phyloP scores from a whole-genome alignment of 1,284 basidiomycete species.

The Abortiporus biennis region DNA sequence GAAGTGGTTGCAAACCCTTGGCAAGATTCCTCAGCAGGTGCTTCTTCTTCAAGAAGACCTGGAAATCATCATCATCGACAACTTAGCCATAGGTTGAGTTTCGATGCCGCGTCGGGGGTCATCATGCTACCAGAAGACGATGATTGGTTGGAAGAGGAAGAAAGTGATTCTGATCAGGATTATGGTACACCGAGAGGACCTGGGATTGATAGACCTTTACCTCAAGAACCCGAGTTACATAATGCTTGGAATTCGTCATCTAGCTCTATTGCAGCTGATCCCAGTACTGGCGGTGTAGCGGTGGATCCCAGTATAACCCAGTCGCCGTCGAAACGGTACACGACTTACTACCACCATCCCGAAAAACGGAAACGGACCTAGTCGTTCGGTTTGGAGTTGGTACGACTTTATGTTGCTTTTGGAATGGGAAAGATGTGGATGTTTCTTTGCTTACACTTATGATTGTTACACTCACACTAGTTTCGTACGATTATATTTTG shows the following conservation, averaged over 20 bases:
- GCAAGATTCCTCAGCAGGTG: slow-evolving; percentile 34
- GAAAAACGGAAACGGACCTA: slow-evolving; percentile 33
- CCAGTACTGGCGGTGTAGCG: slow-evolving; percentile 8
- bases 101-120: slow-evolving; percentile 75
- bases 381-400: too few relatives aligned
- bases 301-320: slow-evolving; percentile 14
- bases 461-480: too few relatives aligned
- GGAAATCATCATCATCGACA: slow-evolving; percentile 15
- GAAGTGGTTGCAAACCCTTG: slow-evolving; percentile 43
- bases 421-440: too few relatives aligned
- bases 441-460: too few relatives aligned
- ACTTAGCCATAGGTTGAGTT: slow-evolving; percentile 61
- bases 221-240: slow-evolving; percentile 10
- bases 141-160: slow-evolving; percentile 55
- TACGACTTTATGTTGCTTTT: too few relatives aligned
- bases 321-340: slow-evolving; percentile 36
- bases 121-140: slow-evolving; percentile 79
- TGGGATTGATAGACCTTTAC: slow-evolving; percentile 6
- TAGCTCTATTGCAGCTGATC: slow-evolving; percentile 4
- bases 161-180: slow-evolving; percentile 33
- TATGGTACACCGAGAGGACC: slow-evolving; percentile 15
- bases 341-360: slow-evolving; percentile 73
- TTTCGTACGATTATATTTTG: too few relatives aligned
- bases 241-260: too few relatives aligned
- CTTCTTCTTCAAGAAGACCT: slow-evolving; percentile 17